Percentiles rank a stretch among this genome's conserved stretches.
These are phyloP conservation scores for Panellus pusillus DNA, from an alignment of 768 basidiomycete genomes.

Conservation along the genomic window DNA sequence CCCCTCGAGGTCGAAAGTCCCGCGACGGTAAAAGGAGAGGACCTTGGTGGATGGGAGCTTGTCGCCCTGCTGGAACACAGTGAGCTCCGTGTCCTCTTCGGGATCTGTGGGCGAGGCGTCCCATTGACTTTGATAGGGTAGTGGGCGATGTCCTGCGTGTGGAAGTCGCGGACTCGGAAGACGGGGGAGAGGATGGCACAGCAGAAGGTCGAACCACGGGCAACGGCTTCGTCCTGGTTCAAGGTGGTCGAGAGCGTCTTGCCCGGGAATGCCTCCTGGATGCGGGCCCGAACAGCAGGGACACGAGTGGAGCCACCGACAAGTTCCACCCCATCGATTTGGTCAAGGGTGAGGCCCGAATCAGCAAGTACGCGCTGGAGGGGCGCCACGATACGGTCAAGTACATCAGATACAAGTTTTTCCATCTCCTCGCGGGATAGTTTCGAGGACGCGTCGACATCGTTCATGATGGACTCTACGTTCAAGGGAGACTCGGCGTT, in stretches of 20 bases:
- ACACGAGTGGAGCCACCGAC: slow-evolving; percentile 93
- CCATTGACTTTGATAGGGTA: slow-evolving; percentile 96
- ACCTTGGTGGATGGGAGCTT: slow-evolving; percentile 91
- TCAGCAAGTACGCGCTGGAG: slow-evolving; percentile 78
- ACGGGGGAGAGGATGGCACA: slow-evolving; percentile 97
- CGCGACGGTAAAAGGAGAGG: slow-evolving; percentile 90
- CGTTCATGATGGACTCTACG: slow-evolving; percentile 96
- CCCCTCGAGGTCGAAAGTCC: slow-evolving; percentile 86
- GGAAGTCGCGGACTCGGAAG: slow-evolving; percentile 97
- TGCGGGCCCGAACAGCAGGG: slow-evolving; percentile 86
- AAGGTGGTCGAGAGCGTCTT: slow-evolving; percentile 88
- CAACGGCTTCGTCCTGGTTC: slow-evolving; percentile 97
- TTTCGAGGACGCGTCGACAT: slow-evolving; percentile 88
- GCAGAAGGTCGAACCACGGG: slow-evolving; percentile 94
- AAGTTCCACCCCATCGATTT: slow-evolving; percentile 90
- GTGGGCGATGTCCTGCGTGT: slow-evolving; percentile 78
- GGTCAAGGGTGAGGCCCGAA: slow-evolving; percentile 77
- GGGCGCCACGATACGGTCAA: slow-evolving; percentile 75
- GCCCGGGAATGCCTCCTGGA: slow-evolving; percentile 79
- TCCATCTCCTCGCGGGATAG: slow-evolving; percentile 85
- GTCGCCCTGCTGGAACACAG: slow-evolving; percentile 88
- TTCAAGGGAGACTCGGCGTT: slow-evolving; percentile 86
- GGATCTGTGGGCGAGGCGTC: slow-evolving; percentile 68
- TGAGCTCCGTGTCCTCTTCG: slow-evolving; percentile 88
- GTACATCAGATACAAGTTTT: slow-evolving; percentile 67